Conservation (phyloP, 192 early-diverging fungal species). For the Diversispora epigaea region DNA sequence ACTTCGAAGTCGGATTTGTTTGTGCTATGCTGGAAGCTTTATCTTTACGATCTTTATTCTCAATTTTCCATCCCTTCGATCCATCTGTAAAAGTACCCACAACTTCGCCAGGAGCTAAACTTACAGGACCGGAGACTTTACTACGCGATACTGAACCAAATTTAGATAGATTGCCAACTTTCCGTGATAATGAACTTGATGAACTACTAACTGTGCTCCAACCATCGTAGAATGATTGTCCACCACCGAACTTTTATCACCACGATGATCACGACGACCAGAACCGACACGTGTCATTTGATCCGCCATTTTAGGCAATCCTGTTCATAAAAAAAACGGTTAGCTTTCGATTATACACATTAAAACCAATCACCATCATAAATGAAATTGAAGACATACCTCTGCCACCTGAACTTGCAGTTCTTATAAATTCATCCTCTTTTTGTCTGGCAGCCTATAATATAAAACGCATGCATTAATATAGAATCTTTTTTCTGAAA, state of each 20-base stretch:
- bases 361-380: background rate
- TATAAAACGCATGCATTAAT: too few relatives aligned
- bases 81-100: constrained; percentile 40
- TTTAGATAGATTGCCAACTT: constrained; percentile 67
- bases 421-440: constrained; percentile 69
- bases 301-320: constrained; percentile 60
- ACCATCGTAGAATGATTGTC: constrained; percentile 63
- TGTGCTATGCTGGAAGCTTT: constrained; percentile 46
- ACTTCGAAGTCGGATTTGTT: constrained; percentile 48
- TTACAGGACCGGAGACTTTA: constrained; percentile 47
- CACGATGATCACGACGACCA: too few relatives aligned
- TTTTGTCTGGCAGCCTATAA: constrained; percentile 57
- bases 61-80: too few relatives aligned
- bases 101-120: constrained; percentile 56
- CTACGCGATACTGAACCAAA: constrained; percentile 73
- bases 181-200: constrained; percentile 57
- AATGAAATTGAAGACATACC: constrained; percentile 35
- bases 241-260: constrained; percentile 39
- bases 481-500: too few relatives aligned
- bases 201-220: constrained; percentile 63
- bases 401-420: constrained; percentile 59
- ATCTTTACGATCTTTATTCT: too few relatives aligned
- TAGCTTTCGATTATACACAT: background rate
- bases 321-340: constrained; percentile 5
- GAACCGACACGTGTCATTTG: constrained; percentile 61